Evolutionary conservation across 2,329 filamentous ascomycete genomes (phyloP).

Genomic region (Phoma sp.): DNA sequence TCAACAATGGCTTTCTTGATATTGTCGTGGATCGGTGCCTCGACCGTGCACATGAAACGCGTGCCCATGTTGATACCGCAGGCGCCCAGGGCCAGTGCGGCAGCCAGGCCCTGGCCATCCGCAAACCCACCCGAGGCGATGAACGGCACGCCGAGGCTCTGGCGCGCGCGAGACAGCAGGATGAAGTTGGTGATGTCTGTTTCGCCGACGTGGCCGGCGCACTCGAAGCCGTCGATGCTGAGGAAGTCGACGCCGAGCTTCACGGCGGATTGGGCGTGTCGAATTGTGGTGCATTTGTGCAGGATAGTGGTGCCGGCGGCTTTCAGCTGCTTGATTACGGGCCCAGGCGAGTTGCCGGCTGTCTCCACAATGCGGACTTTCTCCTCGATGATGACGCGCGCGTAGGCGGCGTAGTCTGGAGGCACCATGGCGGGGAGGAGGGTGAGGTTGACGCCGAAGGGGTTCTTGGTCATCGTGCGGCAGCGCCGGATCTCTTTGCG

Average conservation of each 20-base stretch:
- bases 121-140: constrained; percentile 96
- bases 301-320: constrained; percentile 77
- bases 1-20: constrained; percentile 93
- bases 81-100: constrained; percentile 86
- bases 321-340: constrained; percentile 89
- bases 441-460: constrained; percentile 94
- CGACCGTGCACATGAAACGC: constrained; percentile 93
- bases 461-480: constrained; percentile 75
- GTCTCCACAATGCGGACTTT: constrained; percentile 91
- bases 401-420: constrained; percentile 91
- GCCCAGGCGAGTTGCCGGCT: constrained; percentile 86
- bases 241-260: constrained; percentile 97
- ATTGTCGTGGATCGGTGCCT: constrained; percentile 89
- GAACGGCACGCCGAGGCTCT: constrained; percentile 84
- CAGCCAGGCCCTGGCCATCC: constrained; percentile 90
- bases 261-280: constrained; percentile 87
- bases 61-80: constrained; percentile 99
- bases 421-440: constrained; percentile 88
- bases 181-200: constrained; percentile 90
- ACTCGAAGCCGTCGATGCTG: constrained; percentile 97
- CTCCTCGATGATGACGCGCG: constrained; percentile 91
- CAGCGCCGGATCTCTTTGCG: constrained; percentile 92
- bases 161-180: constrained; percentile 81
- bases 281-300: constrained; percentile 97
- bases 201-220: constrained; percentile 88